Evolutionary conservation across 1,284 basidiomycete genomes (phyloP).

Genomic region (Boletellus dicymbophilus): DNA sequence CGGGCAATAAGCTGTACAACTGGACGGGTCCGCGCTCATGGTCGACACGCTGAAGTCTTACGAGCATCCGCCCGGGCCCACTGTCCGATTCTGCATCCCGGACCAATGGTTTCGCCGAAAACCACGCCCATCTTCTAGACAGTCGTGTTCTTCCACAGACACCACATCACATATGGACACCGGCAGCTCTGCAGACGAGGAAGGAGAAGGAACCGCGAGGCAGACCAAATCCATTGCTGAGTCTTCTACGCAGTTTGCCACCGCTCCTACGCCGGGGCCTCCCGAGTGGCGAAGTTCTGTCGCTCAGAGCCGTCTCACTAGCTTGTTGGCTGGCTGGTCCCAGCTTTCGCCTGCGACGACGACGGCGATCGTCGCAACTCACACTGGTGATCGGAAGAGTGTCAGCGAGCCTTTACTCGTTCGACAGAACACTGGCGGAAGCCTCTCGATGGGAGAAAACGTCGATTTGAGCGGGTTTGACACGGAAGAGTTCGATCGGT

Average conservation of each 20-base stretch:
- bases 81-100: constrained; percentile 67
- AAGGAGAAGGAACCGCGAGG: constrained; percentile 67
- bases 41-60: constrained; percentile 33
- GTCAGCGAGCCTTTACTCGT: constrained; percentile 70
- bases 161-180: constrained; percentile 39
- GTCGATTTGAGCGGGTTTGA: constrained; percentile 47
- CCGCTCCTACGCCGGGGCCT: constrained; percentile 19
- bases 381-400: constrained; percentile 47
- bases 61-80: constrained; percentile 35
- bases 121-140: constrained; percentile 49
- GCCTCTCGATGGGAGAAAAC: constrained; percentile 25
- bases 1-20: constrained; percentile 11
- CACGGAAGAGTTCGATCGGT: constrained; percentile 51
- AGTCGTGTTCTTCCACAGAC: constrained; percentile 50
- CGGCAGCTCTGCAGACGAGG: constrained; percentile 53
- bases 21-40: constrained; percentile 27
- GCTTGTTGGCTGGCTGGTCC: constrained; percentile 65
- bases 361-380: constrained; percentile 25
- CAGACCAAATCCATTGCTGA: constrained; percentile 29
- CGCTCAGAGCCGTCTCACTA: constrained; percentile 63
- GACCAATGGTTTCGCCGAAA: constrained; percentile 80
- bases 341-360: constrained; percentile 40
- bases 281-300: constrained; percentile 49
- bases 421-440: constrained; percentile 40
- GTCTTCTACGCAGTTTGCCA: constrained; percentile 5